Conservation (phyloP, 768 basidiomycete genomes). For the Mycena vitilis region DNA sequence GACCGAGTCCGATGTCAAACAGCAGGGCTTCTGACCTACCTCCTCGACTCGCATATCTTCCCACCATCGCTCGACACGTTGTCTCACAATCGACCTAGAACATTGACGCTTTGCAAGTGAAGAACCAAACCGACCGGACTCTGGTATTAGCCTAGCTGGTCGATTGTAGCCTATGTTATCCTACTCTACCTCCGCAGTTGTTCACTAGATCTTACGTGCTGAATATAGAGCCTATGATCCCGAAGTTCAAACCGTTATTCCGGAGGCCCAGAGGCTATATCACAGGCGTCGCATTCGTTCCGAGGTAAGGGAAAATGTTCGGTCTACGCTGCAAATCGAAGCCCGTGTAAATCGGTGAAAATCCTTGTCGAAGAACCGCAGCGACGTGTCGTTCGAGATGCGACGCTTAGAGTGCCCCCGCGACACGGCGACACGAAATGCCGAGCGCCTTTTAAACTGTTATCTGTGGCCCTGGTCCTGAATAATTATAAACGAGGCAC, state of each 20-base stretch:
- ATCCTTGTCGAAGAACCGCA: constrained; percentile 51
- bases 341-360: constrained; percentile 31
- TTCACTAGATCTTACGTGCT: constrained; percentile 18
- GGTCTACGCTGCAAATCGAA: constrained; percentile 15
- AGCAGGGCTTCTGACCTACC: constrained; percentile 26
- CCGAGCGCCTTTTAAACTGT: no score
- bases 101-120: constrained; percentile 3
- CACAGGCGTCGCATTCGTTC: constrained; percentile 11
- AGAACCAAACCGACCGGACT: background rate
- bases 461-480: no score
- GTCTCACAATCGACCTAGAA: background rate
- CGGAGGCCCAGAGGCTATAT: constrained; percentile 18
- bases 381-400: constrained; percentile 42
- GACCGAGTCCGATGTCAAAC: constrained; percentile 23
- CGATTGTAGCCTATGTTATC: constrained; percentile 16
- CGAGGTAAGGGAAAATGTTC: constrained; percentile 37
- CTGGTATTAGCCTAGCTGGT: constrained; percentile 1
- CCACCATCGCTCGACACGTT: background rate
- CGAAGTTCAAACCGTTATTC: constrained; percentile 13
- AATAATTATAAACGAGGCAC: no score
- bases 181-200: constrained; percentile 5
- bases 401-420: constrained; percentile 56
- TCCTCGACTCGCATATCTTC: constrained; percentile 14
- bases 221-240: constrained; percentile 29
- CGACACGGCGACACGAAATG: no score